Evolutionary conservation across 768 basidiomycete species (phyloP), one percentile per base, ranked within the genome.

Genomic region (Mycena latifolia): DNA sequence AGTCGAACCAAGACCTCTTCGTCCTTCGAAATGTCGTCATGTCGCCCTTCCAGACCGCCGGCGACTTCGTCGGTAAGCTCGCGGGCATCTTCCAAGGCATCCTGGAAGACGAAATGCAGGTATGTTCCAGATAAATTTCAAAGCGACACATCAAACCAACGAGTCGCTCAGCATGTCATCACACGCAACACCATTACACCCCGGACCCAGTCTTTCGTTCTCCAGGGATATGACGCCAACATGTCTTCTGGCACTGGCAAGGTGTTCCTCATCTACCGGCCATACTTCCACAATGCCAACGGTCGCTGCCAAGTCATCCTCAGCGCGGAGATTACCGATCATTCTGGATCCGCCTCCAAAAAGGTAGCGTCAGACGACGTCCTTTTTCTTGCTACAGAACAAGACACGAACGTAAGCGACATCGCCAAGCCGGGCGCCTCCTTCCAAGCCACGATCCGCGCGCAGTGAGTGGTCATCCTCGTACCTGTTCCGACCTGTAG

Each of bases 11-110:
- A 55, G 78, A 82, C 51, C 73, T 85, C 5, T 78, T 74, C 55
- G 74, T 78, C 18, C 71, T 84, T 29, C 67, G 72, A 29, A 82
- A 79, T 48, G 79, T 81, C 33, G 76, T 77, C 24, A 82, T 82
- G 80, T 81, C 81, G 20, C 82, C 82, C 4, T 84, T 81, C 72
- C 73, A 75, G 25, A 75, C 75, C 3, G 64, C 67, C 2, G 70
- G 57, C 17, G 73, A 77, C 47, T 78, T 81, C 48, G 70, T 75
- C 4, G 54, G 69, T 18, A 69, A 74, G 51, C 67, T 85, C 41
- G 77, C 76, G 15, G 70, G 79, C 37, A 72, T 70, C 9, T 81
- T 84, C 69, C 69, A 74, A 57, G 57, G 76, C 35, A 74, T 77
- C 10, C 67, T 79, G 3, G 72, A 78, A 55, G 77, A 81, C 39